A percentile compares a stretch with the other conserved stretches of the same genome.
phyloP scores from a whole-genome alignment of 1,284 basidiomycete genomes.

The Quambalaria eucalypti region DNA sequence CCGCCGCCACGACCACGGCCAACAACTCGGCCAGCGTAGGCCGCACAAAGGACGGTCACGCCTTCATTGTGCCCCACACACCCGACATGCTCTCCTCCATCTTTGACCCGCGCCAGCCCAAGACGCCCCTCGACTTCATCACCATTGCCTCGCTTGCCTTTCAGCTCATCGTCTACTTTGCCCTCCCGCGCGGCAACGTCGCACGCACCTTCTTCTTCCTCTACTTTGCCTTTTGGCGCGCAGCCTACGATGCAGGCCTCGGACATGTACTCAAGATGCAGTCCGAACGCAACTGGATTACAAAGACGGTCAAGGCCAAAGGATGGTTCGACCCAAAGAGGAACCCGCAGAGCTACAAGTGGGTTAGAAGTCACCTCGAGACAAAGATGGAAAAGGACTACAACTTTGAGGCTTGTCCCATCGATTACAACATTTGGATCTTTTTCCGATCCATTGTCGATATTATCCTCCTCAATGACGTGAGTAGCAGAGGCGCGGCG shows the following conservation, averaged over 20 bases:
- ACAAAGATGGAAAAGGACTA: slow-evolving; percentile 90
- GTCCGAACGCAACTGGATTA: slow-evolving; percentile 87
- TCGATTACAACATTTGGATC: slow-evolving; percentile 60
- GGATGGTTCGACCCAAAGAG: slow-evolving; percentile 78
- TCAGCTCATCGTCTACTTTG: slow-evolving; percentile 69
- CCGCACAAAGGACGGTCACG: slow-evolving; percentile 38
- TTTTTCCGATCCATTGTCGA: slow-evolving; percentile 85
- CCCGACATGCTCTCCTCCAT: slow-evolving; percentile 87
- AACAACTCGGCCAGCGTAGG: not conserved
- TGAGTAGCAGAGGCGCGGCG: too few relatives aligned
- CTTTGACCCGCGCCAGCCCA: slow-evolving; percentile 76
- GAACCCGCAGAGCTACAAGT: slow-evolving; percentile 59
- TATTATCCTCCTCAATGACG: slow-evolving; percentile 77
- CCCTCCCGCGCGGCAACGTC: slow-evolving; percentile 51
- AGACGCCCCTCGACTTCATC: slow-evolving; percentile 81
- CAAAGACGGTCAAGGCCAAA: slow-evolving; percentile 63
- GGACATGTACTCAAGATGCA: slow-evolving; percentile 89
- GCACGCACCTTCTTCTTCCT: slow-evolving; percentile 60
- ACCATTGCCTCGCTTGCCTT: slow-evolving; percentile 69
- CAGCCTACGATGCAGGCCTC: slow-evolving; percentile 82
- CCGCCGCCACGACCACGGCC: not conserved
- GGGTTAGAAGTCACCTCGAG: slow-evolving; percentile 76
- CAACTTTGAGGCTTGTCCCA: slow-evolving; percentile 67
- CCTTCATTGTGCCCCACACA: slow-evolving; percentile 88
- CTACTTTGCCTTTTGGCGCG: slow-evolving; percentile 88